Base-by-base conservation (phyloP, 768 basidiomycete genomes). In the Suillus subluteus region DNA sequence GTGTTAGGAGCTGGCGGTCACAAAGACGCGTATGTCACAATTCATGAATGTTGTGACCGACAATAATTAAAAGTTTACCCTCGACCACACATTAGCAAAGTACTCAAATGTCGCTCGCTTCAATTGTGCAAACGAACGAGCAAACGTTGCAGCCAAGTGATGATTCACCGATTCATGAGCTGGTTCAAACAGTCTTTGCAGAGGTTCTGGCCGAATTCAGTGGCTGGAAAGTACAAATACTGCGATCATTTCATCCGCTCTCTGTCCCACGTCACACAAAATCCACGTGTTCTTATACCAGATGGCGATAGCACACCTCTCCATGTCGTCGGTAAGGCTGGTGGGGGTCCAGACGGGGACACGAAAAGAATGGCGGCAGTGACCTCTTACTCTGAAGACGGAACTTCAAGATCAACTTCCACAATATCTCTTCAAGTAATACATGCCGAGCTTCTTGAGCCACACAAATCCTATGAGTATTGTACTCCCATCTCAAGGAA, bases 401-500 rank as follows among this genome's bases (percentile, higher is more conserved):
- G 40, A 21, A 43, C 41, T 18, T 26, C 38, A 26, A 18, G 16
- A 32, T 61, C 59, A 12, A 61, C 26, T 30, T 61, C 59, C 18
- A 43, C 41, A 26, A 61, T 61, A 61, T 32, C 59, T 21, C 59
- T 61, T 30, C 59, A 61, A 40, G 59, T 61, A 32, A 18, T 61
- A 61, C 59, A 30, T 12, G 12, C 30, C 41, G 26, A 32, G 18
- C 40, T 32, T 12, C 6, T 79, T 46, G 70, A 74, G 46, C 68
- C 78, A 2, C 71, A 78, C 69, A 79, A 85, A 0, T 69, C 73
- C 6, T 91, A 91, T 71, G 88, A 90, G 69, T 78, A 81, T 2
- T 90, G 88, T 71, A 79, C 87, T 2, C 86, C 89, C 2, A 68
- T 81, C 3, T 69, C 73, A 13, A 80, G 82, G 56, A 88, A 79